Percentiles rank a stretch among this genome's conserved stretches.
These are phyloP conservation scores for Rhodotorula glutinis DNA, from an alignment of 1,284 basidiomycete species.

Conservation along the genomic window DNA sequence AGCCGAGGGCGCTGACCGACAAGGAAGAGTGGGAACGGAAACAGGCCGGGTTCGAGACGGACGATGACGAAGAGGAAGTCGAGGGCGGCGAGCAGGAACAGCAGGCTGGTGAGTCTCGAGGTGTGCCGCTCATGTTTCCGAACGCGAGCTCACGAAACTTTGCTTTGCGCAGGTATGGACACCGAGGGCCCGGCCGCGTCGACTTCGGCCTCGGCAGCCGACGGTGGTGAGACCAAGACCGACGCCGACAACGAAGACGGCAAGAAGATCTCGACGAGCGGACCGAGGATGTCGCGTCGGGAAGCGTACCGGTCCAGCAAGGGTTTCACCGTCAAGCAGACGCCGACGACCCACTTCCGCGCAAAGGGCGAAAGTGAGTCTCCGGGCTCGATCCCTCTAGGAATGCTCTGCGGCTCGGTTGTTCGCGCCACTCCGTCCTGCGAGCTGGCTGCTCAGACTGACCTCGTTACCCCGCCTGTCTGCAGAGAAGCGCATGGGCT, in stretches of 20 bases:
- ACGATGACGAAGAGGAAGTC: slow-evolving; percentile 50
- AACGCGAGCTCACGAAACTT: too few species aligned
- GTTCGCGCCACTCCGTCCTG: too few species aligned
- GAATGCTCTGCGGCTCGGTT: background rate
- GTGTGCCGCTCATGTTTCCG: background rate
- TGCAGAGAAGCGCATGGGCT: slow-evolving; percentile 30
- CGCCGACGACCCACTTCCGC: slow-evolving; percentile 31
- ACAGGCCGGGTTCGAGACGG: slow-evolving; percentile 48
- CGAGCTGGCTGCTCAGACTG: background rate
- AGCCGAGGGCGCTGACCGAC: slow-evolving; percentile 51
- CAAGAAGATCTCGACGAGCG: slow-evolving; percentile 31
- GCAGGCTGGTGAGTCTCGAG: slow-evolving; percentile 10
- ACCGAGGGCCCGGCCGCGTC: slow-evolving; percentile 9
- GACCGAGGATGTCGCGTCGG: slow-evolving; percentile 33
- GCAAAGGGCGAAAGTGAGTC: slow-evolving; percentile 26
- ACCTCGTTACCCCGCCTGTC: background rate
- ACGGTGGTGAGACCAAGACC: background rate
- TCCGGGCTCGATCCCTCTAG: too few species aligned
- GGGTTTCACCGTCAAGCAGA: slow-evolving; percentile 31
- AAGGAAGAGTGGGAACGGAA: slow-evolving; percentile 47
- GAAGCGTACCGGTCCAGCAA: slow-evolving; percentile 34
- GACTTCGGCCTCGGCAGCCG: background rate
- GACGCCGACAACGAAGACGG: background rate
- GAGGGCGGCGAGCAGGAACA: slow-evolving; percentile 1
- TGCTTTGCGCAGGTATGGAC: slow-evolving; percentile 21